phyloP scores from a whole-genome alignment of 2,329 filamentous ascomycete genomes.

The Ophiocordyceps polyrhachis-furcata region DNA sequence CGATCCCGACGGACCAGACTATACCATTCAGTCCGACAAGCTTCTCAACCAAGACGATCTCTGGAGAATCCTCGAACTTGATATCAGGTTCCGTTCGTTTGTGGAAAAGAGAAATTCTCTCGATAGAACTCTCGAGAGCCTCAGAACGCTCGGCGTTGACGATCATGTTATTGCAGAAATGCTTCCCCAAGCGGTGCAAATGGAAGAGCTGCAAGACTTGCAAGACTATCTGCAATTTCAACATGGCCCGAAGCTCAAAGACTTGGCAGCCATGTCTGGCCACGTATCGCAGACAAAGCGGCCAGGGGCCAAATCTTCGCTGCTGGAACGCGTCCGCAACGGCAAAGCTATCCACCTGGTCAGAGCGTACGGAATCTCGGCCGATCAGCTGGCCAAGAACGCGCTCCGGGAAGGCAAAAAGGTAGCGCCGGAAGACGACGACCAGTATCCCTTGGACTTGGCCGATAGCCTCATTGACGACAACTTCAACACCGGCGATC shows the following conservation, averaged over 20 bases:
- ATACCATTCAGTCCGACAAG: constrained; percentile 64
- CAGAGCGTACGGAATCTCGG: constrained; percentile 72
- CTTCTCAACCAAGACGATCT: constrained; percentile 82
- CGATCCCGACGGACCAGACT: constrained; percentile 53
- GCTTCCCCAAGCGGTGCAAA: constrained; percentile 59
- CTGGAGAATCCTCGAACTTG: constrained; percentile 87
- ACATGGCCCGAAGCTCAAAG: constrained; percentile 69
- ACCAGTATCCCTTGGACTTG: constrained; percentile 64
- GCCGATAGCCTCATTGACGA: constrained; percentile 60
- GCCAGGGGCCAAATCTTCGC: constrained; percentile 61
- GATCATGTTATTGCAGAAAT: constrained; percentile 69
- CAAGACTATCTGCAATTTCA: constrained; percentile 95
- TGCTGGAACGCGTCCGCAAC: constrained; percentile 71
- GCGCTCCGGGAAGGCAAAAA: constrained; percentile 61
- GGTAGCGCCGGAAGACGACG: constrained; percentile 68
- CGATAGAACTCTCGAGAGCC: constrained; percentile 56
- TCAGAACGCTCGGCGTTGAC: constrained; percentile 44
- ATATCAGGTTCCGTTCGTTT: constrained; percentile 86
- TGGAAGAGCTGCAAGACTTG: constrained; percentile 91
- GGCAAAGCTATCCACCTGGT: constrained; percentile 69
- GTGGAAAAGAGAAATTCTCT: constrained; percentile 82
- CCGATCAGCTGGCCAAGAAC: constrained; percentile 78
- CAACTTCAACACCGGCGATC: constrained; percentile 56
- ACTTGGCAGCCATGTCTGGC: constrained; percentile 46
- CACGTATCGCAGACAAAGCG: constrained; percentile 53